These are phyloP conservation scores for Aureobasidium sp. DNA, from an alignment of 2,329 filamentous ascomycete species.

Conservation along the genomic window DNA sequence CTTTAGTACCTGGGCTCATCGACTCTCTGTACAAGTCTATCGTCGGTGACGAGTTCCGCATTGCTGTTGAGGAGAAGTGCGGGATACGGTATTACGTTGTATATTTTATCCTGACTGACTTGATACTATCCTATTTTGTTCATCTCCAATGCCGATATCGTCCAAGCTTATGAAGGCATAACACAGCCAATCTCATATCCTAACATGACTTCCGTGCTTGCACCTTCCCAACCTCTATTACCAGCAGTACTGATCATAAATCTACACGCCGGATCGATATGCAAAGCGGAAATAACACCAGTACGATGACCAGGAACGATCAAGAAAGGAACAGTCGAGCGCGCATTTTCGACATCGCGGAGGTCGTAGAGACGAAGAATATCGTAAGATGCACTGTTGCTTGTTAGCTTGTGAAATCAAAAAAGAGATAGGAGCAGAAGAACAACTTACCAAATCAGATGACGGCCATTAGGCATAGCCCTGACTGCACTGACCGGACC, in stretches of 20 bases:
- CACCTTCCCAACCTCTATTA: slow-evolving; percentile 91
- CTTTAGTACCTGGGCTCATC: no score
- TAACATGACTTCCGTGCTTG: slow-evolving; percentile 78
- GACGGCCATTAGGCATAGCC: slow-evolving; percentile 85
- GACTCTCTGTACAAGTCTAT: no score
- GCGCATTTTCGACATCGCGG: slow-evolving; percentile 36
- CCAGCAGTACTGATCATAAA: slow-evolving; percentile 92
- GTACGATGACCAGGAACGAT: slow-evolving; percentile 88
- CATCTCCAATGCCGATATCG: no score
- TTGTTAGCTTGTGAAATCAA: background rate
- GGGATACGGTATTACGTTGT: no score
- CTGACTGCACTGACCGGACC: slow-evolving; percentile 81
- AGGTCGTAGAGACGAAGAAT: slow-evolving; percentile 91
- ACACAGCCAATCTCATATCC: slow-evolving; percentile 73
- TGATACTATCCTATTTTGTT: no score
- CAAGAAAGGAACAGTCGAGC: slow-evolving; percentile 83
- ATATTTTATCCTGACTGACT: no score
- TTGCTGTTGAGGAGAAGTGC: no score
- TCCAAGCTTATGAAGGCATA: background rate
- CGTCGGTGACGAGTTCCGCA: no score
- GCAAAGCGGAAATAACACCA: slow-evolving; percentile 78
- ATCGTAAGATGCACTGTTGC: slow-evolving; percentile 71
- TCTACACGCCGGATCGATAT: slow-evolving; percentile 76
- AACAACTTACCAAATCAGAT: slow-evolving; percentile 66
- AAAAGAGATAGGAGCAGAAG: background rate